Base-by-base conservation (phyloP, 73 alveolate species). In the Paramecium pentaurelia region DNA sequence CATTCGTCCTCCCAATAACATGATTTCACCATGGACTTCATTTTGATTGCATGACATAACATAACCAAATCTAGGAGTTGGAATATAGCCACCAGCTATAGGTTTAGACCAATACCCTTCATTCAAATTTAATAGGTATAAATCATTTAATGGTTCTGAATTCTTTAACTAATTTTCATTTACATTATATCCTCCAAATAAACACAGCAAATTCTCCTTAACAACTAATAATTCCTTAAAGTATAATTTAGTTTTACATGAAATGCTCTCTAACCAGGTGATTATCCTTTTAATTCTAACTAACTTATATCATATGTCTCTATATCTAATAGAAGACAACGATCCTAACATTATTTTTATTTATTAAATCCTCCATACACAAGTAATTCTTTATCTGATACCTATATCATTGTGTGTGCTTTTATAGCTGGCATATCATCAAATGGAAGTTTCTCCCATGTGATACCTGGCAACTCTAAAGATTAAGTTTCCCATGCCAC, bases 101-200 rank as follows among this genome's bases (percentile, higher is more conserved):
- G 94, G 94, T 71, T 83, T 89, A 7, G 75, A 89, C 94, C 94
- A 89, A 89, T 71, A 71, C 6, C 94, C 90, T 71, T 71, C 94
- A 45, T 68, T 64, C 37, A 89, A 89, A 71, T 89, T 71, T 32
- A 89, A 40, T 70, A 89, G 27, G 34, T 71, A 89, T 36, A 89
- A 71, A 71, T 89, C 94, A 89, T 89, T 89, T 5, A 89, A 54
- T 1, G 94, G 92, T 11, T 77, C 71, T 22, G 49, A 71, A 30
- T 59, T 89, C 42, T 89, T 89, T 12, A 89, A 34, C 28, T 77
- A 59, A 71, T 89, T 83, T 73, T 89, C 94, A 42, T 77, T 58
- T 7, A 58, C 68, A 47, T 83, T 71, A 6, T 60, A 71, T 71
- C 94, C 94, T 16, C 94, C 94, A 89, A 36, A 89, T 18, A 89